Evolutionary conservation across 1,284 basidiomycete genomes (phyloP), one percentile per base, ranked within the genome.

Genomic region (Naganishia sp.): DNA sequence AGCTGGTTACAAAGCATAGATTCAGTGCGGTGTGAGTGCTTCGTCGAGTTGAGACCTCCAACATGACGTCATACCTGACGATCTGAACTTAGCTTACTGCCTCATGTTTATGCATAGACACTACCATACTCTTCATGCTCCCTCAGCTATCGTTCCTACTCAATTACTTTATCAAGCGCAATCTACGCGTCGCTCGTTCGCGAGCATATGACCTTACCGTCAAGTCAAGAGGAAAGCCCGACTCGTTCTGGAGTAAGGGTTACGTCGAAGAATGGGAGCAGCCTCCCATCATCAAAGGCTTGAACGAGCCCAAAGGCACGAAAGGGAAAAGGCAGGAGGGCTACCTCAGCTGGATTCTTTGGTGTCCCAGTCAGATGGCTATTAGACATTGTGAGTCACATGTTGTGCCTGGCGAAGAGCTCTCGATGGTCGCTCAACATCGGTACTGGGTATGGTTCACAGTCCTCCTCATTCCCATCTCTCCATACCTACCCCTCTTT

Each of bases 191-290:
- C 60, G 88, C 90, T 0, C 84, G 88, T 2, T 85, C 87, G 45
- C 84, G 89, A 10, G 90, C 85, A 84, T 81, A 75, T 69, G 85
- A 87, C 39, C 86, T 92, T 73, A 93, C 91, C 0, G 85, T 93
- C 32, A 79, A 83, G 21, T 92, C 90, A 1, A 84, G 91, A 1
- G 86, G 87, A 9, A 94, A 94, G 73, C 85, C 86, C 0, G 79
- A 83, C 0, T 86, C 89, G n/a, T 94, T 93, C 80, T 94, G 90
- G 90, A 82, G 57, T 1, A 68, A 84, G 68, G 86, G 88, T 0
- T 94, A 94, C 71, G 86, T 92, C 2, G 91, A 94, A 73, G 92
- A 94, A 79, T 92, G 88, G 89, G 84, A 87, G 21, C 73, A 81
- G 6, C 90, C 90, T 0, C 90, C 91, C 32, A 51, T 50, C 3